Conservation (phyloP, 257 asterid genomes). For the Avicennia marina region DNA sequence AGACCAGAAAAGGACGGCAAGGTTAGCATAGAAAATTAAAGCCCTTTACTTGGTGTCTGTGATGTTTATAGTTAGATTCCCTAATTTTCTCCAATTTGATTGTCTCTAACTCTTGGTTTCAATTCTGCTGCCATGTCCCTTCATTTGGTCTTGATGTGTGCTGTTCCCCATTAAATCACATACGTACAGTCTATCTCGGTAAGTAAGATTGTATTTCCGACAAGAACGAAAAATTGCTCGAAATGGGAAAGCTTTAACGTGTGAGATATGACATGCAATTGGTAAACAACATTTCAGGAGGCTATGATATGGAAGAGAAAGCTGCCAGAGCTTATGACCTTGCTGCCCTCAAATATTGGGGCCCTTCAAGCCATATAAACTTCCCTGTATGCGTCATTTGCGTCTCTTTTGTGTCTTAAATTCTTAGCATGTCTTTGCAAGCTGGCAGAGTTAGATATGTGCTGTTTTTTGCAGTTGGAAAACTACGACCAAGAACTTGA, state of each 20-base stretch:
- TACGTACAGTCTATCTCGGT: constrained; percentile 66
- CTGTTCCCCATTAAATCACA: constrained; percentile 21
- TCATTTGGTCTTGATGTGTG: constrained; percentile 31
- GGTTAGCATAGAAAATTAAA: constrained; percentile 27
- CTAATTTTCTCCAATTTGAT: background rate
- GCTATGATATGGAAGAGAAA: constrained; percentile 80
- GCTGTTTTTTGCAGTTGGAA: constrained; percentile 35
- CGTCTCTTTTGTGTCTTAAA: no score
- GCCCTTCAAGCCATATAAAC: constrained; percentile 59
- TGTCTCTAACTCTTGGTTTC: constrained; percentile 35
- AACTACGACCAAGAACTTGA: constrained; percentile 61
- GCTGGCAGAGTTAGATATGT: background rate
- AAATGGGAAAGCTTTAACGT: background rate
- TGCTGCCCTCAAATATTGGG: constrained; percentile 83
- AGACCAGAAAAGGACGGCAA: constrained; percentile 53
- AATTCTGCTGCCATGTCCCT: constrained; percentile 22
- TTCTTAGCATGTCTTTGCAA: no score
- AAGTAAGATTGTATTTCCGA: no score
- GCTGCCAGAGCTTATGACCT: constrained; percentile 85
- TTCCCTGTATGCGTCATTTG: constrained; percentile 46
- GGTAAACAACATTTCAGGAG: constrained; percentile 32
- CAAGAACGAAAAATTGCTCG: background rate
- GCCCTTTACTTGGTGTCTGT: constrained; percentile 8
- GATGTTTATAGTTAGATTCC: background rate
- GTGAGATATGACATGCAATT: background rate